Conservation (phyloP, 75 land plant species). For the Cunninghamia lanceolata region DNA sequence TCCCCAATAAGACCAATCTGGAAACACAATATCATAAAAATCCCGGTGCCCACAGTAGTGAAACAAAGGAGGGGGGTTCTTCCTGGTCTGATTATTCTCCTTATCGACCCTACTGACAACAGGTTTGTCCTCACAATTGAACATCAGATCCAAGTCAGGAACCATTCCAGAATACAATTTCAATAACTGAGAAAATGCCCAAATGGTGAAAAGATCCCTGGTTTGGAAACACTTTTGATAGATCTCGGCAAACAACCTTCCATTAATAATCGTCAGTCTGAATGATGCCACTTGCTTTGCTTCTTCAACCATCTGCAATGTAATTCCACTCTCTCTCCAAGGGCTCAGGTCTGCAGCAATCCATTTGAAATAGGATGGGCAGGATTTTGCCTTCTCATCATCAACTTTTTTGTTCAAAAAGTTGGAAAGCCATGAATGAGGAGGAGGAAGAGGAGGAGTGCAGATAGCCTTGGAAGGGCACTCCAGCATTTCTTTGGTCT, state of each 20-base stretch:
- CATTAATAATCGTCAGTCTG: slow-evolving; percentile 38
- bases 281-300: slow-evolving; percentile 38
- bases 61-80: slow-evolving; percentile 62
- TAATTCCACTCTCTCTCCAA: slow-evolving; percentile 51
- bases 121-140: slow-evolving; percentile 55
- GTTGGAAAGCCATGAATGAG: neutral
- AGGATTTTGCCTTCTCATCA: neutral
- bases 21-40: slow-evolving; percentile 59
- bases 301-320: slow-evolving; percentile 34
- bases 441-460: no score
- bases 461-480: no score
- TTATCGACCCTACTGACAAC: slow-evolving; percentile 18
- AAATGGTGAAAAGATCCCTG: slow-evolving; percentile 50
- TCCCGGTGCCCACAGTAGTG: slow-evolving; percentile 41
- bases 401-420: neutral
- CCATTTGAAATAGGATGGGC: slow-evolving; percentile 71
- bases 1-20: slow-evolving; percentile 88
- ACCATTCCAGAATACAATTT: slow-evolving; percentile 49
- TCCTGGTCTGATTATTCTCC: neutral
- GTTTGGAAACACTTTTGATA: slow-evolving; percentile 43
- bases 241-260: slow-evolving; percentile 39
- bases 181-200: slow-evolving; percentile 62
- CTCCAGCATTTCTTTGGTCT: no score
- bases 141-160: slow-evolving; percentile 68
- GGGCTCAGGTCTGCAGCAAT: slow-evolving; percentile 64